Evolutionary conservation across 176 grass and related monocot genomes (phyloP), one percentile per base, ranked within the genome.

Genomic region (Phoenix dactylifera): DNA sequence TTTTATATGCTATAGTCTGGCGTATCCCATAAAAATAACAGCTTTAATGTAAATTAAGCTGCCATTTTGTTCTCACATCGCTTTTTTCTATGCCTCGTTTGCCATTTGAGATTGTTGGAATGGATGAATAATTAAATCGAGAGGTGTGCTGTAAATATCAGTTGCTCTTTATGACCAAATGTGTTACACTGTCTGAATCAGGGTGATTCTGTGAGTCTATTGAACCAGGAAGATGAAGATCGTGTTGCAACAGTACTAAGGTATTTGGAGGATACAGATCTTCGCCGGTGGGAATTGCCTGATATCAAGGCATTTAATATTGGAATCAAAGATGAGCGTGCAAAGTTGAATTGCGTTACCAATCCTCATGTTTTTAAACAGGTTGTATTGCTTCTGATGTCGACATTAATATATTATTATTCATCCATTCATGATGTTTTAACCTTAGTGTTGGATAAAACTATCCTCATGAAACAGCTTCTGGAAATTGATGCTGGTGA

Each of bases 341-440:
- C 78, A 73, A 88, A 92, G 60, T 61, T 97, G 50, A 97, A 97
- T 74, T 88, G 78, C 51, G 66, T 92, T 52, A 82, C 76, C 55
- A 88, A 97, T 77, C 84, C 87, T 76, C 73, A 76, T 83, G 65
- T 91, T 50, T 91, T 97, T 73, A 52, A 81, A 32, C 93, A 97
- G 93, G 93, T 91, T 66, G 54, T 30, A 58, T 32, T 59, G 62
- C 54, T 61, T 23, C 23, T 7, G 44, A 32, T 16, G 6, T 44
- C 19, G 15, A 26, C 50, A 22, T 72, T 22, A 3, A 26, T 79
- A 22, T 59, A 18, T 5, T 52, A 7, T 59, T 24, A 14, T 44
- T 1, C 0, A 9, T 44, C 14, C 1, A 44, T 44, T 12, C 35
- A 44, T 44, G 7, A 44, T 44, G 3, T 44, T 44, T 44, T 12